Evolutionary conservation across 2,329 filamentous ascomycete species (phyloP).

Genomic region (Penicillium janthinellum): DNA sequence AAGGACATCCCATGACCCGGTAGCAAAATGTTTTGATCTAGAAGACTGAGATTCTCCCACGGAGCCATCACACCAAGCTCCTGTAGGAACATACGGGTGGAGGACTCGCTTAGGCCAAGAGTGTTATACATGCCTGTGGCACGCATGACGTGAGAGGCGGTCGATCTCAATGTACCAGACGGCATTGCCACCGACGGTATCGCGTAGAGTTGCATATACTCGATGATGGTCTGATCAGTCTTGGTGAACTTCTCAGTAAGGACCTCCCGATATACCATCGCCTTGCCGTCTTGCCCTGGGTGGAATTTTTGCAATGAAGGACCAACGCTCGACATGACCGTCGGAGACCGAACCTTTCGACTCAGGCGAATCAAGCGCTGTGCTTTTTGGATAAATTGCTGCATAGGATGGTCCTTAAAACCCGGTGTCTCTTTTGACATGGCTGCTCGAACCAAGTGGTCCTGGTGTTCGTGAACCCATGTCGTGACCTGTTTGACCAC

Average conservation of each 20-base stretch:
- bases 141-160: constrained; percentile 58
- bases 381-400: constrained; percentile 48
- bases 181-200: constrained; percentile 45
- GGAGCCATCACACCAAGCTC: constrained; percentile 64
- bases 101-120: constrained; percentile 38
- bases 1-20: constrained; percentile 46
- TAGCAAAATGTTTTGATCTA: constrained; percentile 56
- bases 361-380: constrained; percentile 45
- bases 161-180: constrained; percentile 47
- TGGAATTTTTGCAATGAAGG: constrained; percentile 39
- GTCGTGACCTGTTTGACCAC: constrained; percentile 53
- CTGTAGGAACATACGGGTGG: constrained; percentile 57
- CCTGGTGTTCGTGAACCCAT: constrained; percentile 59
- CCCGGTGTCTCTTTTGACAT: constrained; percentile 29
- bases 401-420: constrained; percentile 41
- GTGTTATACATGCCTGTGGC: constrained; percentile 58
- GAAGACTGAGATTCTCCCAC: constrained; percentile 57
- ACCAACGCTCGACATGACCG: constrained; percentile 45
- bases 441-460: constrained; percentile 32
- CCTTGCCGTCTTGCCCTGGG: constrained; percentile 31
- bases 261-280: constrained; percentile 34
- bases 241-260: constrained; percentile 48
- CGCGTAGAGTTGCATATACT: constrained; percentile 57
- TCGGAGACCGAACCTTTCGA: constrained; percentile 46
- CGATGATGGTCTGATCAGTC: constrained; percentile 56